A percentile compares a stretch with the other conserved stretches of the same genome.
These are phyloP conservation scores for Geotrichum australiense DNA, from an alignment of 1,139 yeast genomes.

Conservation along the genomic window DNA sequence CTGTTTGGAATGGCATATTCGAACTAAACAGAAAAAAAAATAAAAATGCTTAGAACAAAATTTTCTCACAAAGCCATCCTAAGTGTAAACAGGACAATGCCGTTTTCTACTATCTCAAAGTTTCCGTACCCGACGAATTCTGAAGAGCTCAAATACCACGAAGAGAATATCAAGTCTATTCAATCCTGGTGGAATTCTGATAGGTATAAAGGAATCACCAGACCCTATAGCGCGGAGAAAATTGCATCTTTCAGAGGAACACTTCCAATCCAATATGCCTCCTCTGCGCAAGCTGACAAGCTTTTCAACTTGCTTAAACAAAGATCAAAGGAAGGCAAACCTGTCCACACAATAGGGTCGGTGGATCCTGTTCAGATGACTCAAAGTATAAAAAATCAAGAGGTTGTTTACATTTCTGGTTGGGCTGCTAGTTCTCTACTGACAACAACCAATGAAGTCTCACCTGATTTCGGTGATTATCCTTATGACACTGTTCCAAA, in stretches of 20 bases:
- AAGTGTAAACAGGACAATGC: constrained; percentile 3
- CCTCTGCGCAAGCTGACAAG: constrained; percentile 50
- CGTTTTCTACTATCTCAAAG: constrained; percentile 28
- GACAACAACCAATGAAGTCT: constrained; percentile 52
- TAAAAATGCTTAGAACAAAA: no score
- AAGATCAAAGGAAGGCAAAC: constrained; percentile 39
- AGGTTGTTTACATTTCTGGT: constrained; percentile 55
- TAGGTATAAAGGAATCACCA: constrained; percentile 43
- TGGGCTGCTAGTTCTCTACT: constrained; percentile 52
- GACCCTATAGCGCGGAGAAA: constrained; percentile 49
- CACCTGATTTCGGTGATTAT: constrained; percentile 58
- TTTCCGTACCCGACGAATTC: constrained; percentile 35
- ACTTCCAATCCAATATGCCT: constrained; percentile 42
- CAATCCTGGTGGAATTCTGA: constrained; percentile 48
- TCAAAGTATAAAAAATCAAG: constrained; percentile 48
- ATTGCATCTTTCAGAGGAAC: constrained; percentile 52
- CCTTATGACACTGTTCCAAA: constrained; percentile 63
- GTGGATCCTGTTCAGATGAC: constrained; percentile 59
- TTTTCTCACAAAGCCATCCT: no score
- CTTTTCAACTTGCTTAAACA: constrained; percentile 41
- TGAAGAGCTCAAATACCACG: constrained; percentile 33
- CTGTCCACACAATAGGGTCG: constrained; percentile 54
- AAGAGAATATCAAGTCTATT: constrained; percentile 33
- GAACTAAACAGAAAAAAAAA: no score
- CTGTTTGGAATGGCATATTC: no score